Percentiles rank a stretch among this genome's conserved stretches.
phyloP scores from a whole-genome alignment of 2,329 filamentous ascomycete genomes.

The Neonectria hederae region DNA sequence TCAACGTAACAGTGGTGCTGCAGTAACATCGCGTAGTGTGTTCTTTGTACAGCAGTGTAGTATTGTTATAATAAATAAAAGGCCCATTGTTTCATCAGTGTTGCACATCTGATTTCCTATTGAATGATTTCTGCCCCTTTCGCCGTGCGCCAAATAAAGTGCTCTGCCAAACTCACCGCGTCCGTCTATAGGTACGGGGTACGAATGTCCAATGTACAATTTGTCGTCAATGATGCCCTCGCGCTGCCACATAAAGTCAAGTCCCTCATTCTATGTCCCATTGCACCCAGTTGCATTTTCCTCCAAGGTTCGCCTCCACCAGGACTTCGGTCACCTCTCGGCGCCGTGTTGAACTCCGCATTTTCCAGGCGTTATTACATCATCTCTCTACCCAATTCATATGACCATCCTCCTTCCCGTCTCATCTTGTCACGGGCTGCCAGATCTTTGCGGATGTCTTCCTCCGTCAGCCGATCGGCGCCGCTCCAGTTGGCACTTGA shows the following conservation, averaged over 20 bases:
- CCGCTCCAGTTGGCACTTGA: conserved; percentile 95
- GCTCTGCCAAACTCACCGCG: conserved; percentile 16
- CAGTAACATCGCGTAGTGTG: neutral
- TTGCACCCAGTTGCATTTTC: conserved; percentile 16
- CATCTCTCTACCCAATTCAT: conserved; percentile 64
- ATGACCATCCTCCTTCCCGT: conserved; percentile 87
- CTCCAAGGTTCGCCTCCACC: conserved; percentile 12
- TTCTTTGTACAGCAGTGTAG: neutral
- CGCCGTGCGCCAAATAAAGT: conserved; percentile 38
- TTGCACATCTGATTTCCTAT: conserved; percentile 7
- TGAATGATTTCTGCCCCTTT: conserved; percentile 16
- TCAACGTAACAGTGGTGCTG: neutral
- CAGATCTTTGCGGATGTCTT: conserved; percentile 83
- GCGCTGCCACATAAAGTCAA: conserved; percentile 24
- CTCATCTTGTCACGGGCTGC: conserved; percentile 82
- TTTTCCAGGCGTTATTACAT: conserved; percentile 42
- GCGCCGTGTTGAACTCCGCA: conserved; percentile 10
- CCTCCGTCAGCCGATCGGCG: conserved; percentile 83
- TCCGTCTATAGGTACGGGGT: neutral
- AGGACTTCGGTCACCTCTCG: conserved; percentile 25
- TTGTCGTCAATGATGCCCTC: conserved; percentile 29
- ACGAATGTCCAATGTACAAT: conserved; percentile 35
- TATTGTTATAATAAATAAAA: conserved; percentile 2
- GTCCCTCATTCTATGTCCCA: conserved; percentile 25
- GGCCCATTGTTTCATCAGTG: conserved; percentile 18